phyloP scores from a whole-genome alignment of 495 filamentous ascomycete genomes.

The Staphylotrichum tortipilum region DNA sequence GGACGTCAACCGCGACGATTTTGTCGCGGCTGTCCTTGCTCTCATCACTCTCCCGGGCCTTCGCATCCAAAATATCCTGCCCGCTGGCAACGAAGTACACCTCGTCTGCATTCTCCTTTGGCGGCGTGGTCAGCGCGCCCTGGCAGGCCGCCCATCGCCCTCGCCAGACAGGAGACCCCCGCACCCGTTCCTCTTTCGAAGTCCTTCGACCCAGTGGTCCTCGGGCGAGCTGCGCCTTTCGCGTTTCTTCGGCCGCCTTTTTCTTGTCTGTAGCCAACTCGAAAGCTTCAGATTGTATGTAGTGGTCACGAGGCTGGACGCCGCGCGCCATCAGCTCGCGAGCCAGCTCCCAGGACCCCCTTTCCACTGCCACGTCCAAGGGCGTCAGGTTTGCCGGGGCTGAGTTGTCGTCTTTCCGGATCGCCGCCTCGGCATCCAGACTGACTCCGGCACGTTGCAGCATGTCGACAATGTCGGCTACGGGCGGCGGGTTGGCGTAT shows the following conservation, averaged over 20 bases:
- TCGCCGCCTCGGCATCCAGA: background rate
- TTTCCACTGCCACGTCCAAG: constrained; percentile 11
- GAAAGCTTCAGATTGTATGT: constrained; percentile 5
- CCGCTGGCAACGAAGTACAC: background rate
- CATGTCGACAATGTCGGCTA: background rate
- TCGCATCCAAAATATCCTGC: background rate
- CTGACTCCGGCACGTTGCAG: background rate
- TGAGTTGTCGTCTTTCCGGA: background rate
- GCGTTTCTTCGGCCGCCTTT: background rate
- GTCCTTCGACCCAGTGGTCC: background rate
- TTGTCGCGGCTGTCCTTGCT: background rate
- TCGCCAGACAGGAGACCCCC: background rate
- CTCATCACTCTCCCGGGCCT: background rate
- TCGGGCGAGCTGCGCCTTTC: background rate
- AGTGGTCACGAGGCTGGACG: background rate
- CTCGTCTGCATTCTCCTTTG: background rate
- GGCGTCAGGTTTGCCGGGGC: background rate
- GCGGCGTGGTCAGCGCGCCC: background rate
- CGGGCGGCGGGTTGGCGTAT: background rate
- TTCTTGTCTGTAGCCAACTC: constrained; percentile 7
- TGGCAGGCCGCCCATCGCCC: constrained; percentile 3
- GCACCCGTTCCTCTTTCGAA: no score
- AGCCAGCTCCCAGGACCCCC: background rate
- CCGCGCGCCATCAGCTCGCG: constrained; percentile 1
- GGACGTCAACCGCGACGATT: background rate